A percentile compares a stretch with the other conserved stretches of the same genome.
Evolutionary conservation across 257 asterid genomes (phyloP).

Genomic region (Plantago major): DNA sequence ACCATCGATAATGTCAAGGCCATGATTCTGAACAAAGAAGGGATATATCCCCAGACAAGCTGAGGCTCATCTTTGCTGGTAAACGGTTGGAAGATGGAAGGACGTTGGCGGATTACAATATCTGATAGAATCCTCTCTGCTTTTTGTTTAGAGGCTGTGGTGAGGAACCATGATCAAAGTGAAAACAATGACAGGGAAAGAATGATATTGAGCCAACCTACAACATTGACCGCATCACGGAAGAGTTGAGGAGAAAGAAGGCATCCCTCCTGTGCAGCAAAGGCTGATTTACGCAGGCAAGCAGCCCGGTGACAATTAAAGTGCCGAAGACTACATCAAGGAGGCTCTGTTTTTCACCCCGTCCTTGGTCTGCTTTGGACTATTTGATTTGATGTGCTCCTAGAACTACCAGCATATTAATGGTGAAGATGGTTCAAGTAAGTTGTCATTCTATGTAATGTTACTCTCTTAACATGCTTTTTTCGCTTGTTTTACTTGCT

Average conservation of each 20-base stretch:
- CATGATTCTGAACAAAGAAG: neutral
- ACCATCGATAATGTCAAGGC: no score
- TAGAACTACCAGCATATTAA: no score
- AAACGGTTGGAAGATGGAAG: constrained; percentile 46
- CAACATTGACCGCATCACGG: constrained; percentile 58
- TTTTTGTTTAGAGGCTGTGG: constrained; percentile 57
- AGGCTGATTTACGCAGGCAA: constrained; percentile 19
- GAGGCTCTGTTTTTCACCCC: no score
- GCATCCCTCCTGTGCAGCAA: constrained; percentile 67
- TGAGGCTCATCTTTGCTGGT: constrained; percentile 47
- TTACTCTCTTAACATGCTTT: no score
- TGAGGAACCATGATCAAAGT: constrained; percentile 78
- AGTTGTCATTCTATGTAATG: no score
- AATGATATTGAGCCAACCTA: constrained; percentile 65
- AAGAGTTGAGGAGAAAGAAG: constrained; percentile 68
- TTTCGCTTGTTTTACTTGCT: constrained; percentile 25
- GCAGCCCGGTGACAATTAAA: no score
- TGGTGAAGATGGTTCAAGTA: no score
- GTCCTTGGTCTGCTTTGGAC: no score
- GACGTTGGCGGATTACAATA: constrained; percentile 41
- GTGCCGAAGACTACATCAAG: no score
- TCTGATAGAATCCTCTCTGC: constrained; percentile 55
- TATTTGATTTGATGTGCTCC: no score
- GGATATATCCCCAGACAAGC: constrained; percentile 34
- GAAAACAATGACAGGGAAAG: constrained; percentile 69